phyloP scores from a whole-genome alignment of 345 rosid genomes.

The Populus simonii region DNA sequence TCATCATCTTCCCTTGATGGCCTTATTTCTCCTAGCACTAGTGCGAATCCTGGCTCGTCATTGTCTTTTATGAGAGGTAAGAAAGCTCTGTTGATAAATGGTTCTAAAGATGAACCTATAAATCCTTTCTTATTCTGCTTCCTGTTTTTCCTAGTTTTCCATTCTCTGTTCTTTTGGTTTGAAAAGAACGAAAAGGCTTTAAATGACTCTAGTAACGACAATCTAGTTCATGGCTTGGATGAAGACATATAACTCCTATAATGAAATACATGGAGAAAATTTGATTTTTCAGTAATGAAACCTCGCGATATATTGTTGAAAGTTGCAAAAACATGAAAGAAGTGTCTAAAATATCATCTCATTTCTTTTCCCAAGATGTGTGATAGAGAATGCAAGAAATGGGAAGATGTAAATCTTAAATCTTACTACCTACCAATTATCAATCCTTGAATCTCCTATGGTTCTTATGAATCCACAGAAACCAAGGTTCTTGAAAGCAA shows the following conservation, averaged over 20 bases:
- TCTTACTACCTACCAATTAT: background rate
- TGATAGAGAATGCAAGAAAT: background rate
- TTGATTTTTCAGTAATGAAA: background rate
- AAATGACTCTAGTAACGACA: too few species aligned
- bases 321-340: background rate
- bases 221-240: too few species aligned
- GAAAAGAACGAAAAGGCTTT: background rate
- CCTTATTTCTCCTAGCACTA: constrained; percentile 61
- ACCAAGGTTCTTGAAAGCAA: background rate
- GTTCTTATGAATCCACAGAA: background rate
- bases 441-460: background rate
- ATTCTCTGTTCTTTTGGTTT: background rate
- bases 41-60: constrained; percentile 80
- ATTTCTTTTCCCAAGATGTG: background rate
- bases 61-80: constrained; percentile 86
- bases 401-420: background rate
- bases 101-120: too few species aligned
- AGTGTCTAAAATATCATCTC: background rate
- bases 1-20: constrained; percentile 64
- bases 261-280: background rate
- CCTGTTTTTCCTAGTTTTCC: background rate
- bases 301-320: background rate
- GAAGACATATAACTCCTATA: background rate
- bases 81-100: background rate
- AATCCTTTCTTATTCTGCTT: background rate